These are phyloP conservation scores for Claviceps purpurea DNA, from an alignment of 2,329 filamentous ascomycete species.

Conservation along the genomic window DNA sequence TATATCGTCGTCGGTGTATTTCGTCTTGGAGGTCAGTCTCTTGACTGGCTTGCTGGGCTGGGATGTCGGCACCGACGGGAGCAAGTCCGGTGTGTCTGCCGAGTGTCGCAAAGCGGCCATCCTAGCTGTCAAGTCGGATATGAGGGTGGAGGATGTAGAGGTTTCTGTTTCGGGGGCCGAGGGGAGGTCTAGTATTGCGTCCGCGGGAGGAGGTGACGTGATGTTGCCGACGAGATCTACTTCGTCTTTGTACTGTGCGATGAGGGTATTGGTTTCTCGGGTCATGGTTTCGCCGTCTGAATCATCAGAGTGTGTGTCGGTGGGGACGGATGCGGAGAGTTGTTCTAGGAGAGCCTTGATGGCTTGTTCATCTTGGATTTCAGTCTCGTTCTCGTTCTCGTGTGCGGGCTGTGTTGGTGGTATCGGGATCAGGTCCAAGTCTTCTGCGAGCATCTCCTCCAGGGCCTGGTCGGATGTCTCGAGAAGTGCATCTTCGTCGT, in stretches of 20 bases:
- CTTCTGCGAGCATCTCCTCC: constrained; percentile 33
- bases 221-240: constrained; percentile 19
- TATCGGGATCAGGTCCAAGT: constrained; percentile 14
- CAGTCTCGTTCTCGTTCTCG: background rate
- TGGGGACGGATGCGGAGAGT: constrained; percentile 19
- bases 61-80: constrained; percentile 38
- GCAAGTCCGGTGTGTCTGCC: constrained; percentile 23
- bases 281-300: constrained; percentile 39
- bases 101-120: constrained; percentile 35
- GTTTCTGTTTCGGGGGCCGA: background rate
- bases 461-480: constrained; percentile 38
- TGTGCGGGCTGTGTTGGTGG: constrained; percentile 6
- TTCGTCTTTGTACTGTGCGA: constrained; percentile 34
- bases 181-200: background rate
- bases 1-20: constrained; percentile 55
- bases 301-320: constrained; percentile 21
- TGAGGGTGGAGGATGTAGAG: constrained; percentile 4
- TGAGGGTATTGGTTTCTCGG: constrained; percentile 28
- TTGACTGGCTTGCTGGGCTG: constrained; percentile 27
- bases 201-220: background rate
- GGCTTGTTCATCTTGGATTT: constrained; percentile 16
- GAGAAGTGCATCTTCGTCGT: constrained; percentile 26
- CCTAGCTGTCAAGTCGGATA: constrained; percentile 34
- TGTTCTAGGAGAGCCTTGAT: constrained; percentile 25
- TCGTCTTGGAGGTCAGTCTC: constrained; percentile 25